Evolutionary conservation across 2,329 filamentous ascomycete genomes (phyloP).

Genomic region (Simplicillium aogashimaense): DNA sequence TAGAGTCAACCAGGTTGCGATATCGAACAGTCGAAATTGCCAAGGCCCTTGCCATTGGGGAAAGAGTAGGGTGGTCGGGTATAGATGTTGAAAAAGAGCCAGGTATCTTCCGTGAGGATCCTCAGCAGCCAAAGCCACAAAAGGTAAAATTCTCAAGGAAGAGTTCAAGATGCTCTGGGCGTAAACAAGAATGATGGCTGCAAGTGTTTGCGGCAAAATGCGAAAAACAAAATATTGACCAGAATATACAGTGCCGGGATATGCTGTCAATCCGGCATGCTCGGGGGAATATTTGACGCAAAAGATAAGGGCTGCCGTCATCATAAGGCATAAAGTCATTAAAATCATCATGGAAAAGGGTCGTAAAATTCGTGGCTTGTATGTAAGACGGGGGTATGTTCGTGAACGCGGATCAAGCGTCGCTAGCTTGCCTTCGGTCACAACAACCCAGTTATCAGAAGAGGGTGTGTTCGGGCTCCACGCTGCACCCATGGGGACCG

Average conservation of each 20-base stretch:
- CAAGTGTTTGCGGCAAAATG: slow-evolving; percentile 72
- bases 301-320: slow-evolving; percentile 64
- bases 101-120: slow-evolving; percentile 48
- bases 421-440: slow-evolving; percentile 21
- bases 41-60: slow-evolving; percentile 51
- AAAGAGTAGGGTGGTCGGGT: slow-evolving; percentile 60
- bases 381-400: slow-evolving; percentile 47
- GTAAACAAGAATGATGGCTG: slow-evolving; percentile 63
- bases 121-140: slow-evolving; percentile 63
- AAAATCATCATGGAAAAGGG: slow-evolving; percentile 52
- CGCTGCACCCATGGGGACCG: slow-evolving; percentile 1
- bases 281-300: slow-evolving; percentile 57
- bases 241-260: slow-evolving; percentile 56
- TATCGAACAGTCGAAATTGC: slow-evolving; percentile 54
- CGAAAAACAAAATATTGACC: slow-evolving; percentile 77
- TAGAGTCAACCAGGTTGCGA: slow-evolving; percentile 67
- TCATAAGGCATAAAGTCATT: slow-evolving; percentile 52
- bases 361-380: slow-evolving; percentile 62
- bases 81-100: slow-evolving; percentile 58
- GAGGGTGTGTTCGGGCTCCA: slow-evolving; percentile 3
- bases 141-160: slow-evolving; percentile 68
- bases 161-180: slow-evolving; percentile 65
- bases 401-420: slow-evolving; percentile 27
- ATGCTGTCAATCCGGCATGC: slow-evolving; percentile 57
- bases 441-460: slow-evolving; percentile 18